Evolutionary conservation across 169 alveolate genomes (phyloP).

Genomic region (Eimeria maxima): DNA sequence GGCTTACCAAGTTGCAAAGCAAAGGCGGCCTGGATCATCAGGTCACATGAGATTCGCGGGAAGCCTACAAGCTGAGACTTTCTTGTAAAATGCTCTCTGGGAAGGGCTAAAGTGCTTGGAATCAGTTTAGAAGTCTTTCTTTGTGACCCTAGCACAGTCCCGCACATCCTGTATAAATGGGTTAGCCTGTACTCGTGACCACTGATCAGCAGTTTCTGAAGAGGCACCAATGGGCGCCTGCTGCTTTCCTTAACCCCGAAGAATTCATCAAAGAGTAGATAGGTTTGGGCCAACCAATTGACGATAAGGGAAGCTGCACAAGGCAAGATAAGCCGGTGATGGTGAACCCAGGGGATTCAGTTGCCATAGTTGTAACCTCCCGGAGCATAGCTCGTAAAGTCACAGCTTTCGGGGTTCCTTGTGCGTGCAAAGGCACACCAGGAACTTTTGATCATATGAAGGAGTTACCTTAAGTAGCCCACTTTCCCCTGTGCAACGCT

Average conservation of each 20-base stretch:
- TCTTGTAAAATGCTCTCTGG: slow-evolving; percentile 51
- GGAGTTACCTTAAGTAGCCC: neutral
- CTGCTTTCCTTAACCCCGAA: slow-evolving; percentile 18
- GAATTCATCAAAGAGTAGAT: slow-evolving; percentile 36
- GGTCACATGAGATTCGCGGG: slow-evolving; percentile 66
- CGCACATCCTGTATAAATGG: slow-evolving; percentile 57
- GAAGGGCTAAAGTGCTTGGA: slow-evolving; percentile 5
- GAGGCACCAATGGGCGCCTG: slow-evolving; percentile 62
- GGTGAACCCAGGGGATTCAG: neutral
- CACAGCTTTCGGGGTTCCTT: neutral
- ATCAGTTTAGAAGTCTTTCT: slow-evolving; percentile 2
- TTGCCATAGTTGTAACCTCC: neutral
- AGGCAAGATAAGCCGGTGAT: neutral
- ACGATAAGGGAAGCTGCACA: slow-evolving; percentile 47
- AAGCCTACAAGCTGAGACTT: slow-evolving; percentile 26
- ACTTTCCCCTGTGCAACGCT: neutral
- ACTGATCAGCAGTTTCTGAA: slow-evolving; percentile 7
- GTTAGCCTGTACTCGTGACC: slow-evolving; percentile 60
- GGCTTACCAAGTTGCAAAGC: slow-evolving; percentile 48
- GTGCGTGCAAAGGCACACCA: neutral
- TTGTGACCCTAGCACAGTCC: neutral
- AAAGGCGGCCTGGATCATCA: slow-evolving; percentile 51
- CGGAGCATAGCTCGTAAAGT: neutral
- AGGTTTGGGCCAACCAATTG: slow-evolving; percentile 49
- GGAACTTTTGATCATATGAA: neutral